These are phyloP conservation scores for Chaetoscypha palmicola DNA, from an alignment of 2,329 filamentous ascomycete species.

Conservation along the genomic window DNA sequence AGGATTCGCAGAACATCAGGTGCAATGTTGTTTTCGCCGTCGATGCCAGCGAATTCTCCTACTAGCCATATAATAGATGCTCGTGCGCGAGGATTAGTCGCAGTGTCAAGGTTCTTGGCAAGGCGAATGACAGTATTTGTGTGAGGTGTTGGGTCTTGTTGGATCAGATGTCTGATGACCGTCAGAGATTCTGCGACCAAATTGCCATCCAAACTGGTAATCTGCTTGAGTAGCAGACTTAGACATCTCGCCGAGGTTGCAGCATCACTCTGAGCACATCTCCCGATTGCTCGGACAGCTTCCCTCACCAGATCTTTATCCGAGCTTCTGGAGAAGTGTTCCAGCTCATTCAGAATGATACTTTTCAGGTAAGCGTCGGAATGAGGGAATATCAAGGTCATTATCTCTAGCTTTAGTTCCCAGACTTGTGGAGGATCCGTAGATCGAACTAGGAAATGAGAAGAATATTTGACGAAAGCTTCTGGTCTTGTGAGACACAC, in stretches of 20 bases:
- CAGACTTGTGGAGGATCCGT: slow-evolving; percentile 76
- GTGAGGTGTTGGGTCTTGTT: slow-evolving; percentile 77
- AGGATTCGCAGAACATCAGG: slow-evolving; percentile 87
- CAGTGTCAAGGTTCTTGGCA: slow-evolving; percentile 84
- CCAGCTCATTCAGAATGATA: slow-evolving; percentile 83
- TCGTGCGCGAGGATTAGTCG: slow-evolving; percentile 78
- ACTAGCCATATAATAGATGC: slow-evolving; percentile 97
- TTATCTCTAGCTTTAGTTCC: slow-evolving; percentile 84
- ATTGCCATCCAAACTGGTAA: slow-evolving; percentile 79
- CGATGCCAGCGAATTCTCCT: slow-evolving; percentile 79
- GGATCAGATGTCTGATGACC: slow-evolving; percentile 91
- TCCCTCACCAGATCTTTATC: slow-evolving; percentile 78
- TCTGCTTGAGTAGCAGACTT: slow-evolving; percentile 74
- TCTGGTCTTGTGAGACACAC: slow-evolving; percentile 70
- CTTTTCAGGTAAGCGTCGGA: slow-evolving; percentile 69
- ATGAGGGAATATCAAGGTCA: slow-evolving; percentile 86
- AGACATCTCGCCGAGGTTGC: slow-evolving; percentile 72
- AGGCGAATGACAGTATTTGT: slow-evolving; percentile 78
- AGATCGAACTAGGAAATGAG: slow-evolving; percentile 80
- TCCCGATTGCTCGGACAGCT: slow-evolving; percentile 84
- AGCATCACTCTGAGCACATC: slow-evolving; percentile 76
- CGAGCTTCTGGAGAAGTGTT: slow-evolving; percentile 77
- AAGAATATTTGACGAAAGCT: slow-evolving; percentile 80
- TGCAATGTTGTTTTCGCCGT: slow-evolving; percentile 81
- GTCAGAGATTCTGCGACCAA: slow-evolving; percentile 89